These are phyloP conservation scores for Mesembryanthemum crystallinum DNA, from an alignment of 148 eudicot species.

Conservation along the genomic window DNA sequence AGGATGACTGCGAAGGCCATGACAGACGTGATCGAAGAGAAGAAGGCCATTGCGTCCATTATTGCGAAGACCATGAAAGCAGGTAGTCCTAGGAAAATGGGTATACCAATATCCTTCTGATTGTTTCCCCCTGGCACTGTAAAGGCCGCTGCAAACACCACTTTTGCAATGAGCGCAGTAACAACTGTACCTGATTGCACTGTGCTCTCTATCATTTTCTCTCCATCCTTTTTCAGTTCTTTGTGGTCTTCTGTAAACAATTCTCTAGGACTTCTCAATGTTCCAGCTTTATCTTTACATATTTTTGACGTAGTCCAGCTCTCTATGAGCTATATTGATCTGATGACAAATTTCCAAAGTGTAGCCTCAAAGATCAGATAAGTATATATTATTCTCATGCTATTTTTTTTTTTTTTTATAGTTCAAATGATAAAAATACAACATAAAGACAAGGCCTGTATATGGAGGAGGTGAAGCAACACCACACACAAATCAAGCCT, in stretches of 20 bases:
- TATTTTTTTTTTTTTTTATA: no score
- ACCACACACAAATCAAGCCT: not conserved
- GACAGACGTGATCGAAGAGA: slow-evolving; percentile 16
- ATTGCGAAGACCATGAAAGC: slow-evolving; percentile 13
- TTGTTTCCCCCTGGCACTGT: slow-evolving; percentile 1
- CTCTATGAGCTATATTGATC: no score
- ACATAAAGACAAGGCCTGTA: no score
- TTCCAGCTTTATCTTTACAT: no score
- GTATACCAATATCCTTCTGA: slow-evolving; percentile 9
- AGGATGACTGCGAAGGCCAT: slow-evolving; percentile 21
- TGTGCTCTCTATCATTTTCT: not conserved
- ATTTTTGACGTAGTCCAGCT: no score
- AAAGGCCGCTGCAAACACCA: not conserved
- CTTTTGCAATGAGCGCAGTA: not conserved
- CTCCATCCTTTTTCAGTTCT: not conserved
- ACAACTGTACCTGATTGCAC: not conserved
- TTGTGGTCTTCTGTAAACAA: not conserved
- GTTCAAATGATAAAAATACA: no score
- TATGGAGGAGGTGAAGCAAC: no score
- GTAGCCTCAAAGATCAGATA: no score
- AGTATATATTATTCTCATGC: no score
- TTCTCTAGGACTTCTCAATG: no score
- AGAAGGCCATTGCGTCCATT: slow-evolving; percentile 16
- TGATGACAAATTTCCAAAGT: no score
- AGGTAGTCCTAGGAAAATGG: slow-evolving; percentile 1